Percentiles rank a stretch among this genome's conserved stretches.
These are phyloP conservation scores for Quercus lobata DNA, from an alignment of 331 rosid genomes.

Conservation along the genomic window DNA sequence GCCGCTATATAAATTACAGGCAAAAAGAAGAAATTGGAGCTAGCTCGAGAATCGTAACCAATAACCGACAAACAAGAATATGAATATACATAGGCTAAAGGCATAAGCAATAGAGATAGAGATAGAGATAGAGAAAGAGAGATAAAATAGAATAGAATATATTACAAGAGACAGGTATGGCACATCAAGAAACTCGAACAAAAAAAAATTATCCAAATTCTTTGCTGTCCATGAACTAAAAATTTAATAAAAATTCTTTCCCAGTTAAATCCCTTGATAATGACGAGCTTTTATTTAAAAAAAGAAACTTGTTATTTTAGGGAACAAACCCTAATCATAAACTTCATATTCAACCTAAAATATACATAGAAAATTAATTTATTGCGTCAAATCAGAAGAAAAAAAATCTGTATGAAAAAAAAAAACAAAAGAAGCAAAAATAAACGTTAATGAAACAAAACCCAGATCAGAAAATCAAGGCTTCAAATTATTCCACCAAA, in stretches of 20 bases:
- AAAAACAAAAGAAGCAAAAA: not conserved
- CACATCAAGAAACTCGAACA: conserved; percentile 21
- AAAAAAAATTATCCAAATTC: not conserved
- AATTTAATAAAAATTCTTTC: not conserved
- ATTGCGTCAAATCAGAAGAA: not conserved
- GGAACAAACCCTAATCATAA: conserved; percentile 10
- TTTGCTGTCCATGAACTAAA: not conserved
- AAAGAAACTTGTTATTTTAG: not conserved
- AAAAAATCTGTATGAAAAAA: not conserved
- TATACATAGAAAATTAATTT: not conserved
- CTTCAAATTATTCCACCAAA: not conserved
- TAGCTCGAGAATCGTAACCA: conserved; percentile 17
- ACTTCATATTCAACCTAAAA: not conserved
- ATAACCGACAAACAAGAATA: conserved; percentile 2
- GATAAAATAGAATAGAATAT: not conserved
- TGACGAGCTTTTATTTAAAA: not conserved
- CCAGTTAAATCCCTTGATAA: not conserved
- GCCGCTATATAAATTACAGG: not conserved
- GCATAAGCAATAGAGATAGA: not conserved
- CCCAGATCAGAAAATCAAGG: conserved; percentile 33
- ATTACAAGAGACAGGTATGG: conserved; percentile 21
- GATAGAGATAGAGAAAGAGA: not conserved
- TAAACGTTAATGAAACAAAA: conserved; percentile 12
- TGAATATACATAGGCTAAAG: not conserved
- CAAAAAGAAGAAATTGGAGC: conserved; percentile 16